Evolutionary conservation across 225 moss, liverwort and hornwort species (phyloP).

Genomic region (Pseudoscleropodium purum): DNA sequence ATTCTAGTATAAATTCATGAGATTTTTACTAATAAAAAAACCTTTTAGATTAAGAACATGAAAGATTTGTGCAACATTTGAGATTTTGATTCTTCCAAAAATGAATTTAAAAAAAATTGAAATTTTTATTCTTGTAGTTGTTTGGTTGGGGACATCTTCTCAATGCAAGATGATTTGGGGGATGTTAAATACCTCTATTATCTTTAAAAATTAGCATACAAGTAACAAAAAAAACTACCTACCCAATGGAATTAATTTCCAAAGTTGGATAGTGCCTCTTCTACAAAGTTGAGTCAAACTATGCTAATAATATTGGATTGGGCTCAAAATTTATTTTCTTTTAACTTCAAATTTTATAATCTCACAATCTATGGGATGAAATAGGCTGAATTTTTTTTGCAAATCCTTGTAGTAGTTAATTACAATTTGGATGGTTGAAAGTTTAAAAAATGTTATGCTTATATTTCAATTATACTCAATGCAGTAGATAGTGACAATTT

Average conservation of each 20-base stretch:
- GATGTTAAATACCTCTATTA: neutral
- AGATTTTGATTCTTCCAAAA: too few species aligned
- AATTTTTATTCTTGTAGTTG: too few species aligned
- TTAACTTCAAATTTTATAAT: neutral
- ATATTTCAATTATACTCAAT: too few species aligned
- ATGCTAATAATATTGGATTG: accelerated
- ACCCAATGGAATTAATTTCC: neutral
- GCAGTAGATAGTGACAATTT: too few species aligned
- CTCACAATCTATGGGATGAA: accelerated
- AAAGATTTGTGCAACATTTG: too few species aligned
- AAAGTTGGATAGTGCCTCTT: neutral
- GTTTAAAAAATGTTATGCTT: too few species aligned
- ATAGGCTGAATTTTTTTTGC: neutral
- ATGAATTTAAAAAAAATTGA: too few species aligned
- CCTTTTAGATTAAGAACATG: accelerated
- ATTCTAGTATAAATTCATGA: too few species aligned
- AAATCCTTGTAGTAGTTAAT: too few species aligned
- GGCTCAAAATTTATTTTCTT: neutral
- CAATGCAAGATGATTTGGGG: neutral
- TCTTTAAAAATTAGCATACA: neutral
- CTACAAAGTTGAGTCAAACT: neutral
- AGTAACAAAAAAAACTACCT: neutral
- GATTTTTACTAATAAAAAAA: too few species aligned
- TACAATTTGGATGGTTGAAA: too few species aligned
- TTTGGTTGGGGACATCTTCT: neutral